Evolutionary conservation across 768 basidiomycete genomes (phyloP), one percentile per base, ranked within the genome.

Genomic region (Mycena epipterygia): DNA sequence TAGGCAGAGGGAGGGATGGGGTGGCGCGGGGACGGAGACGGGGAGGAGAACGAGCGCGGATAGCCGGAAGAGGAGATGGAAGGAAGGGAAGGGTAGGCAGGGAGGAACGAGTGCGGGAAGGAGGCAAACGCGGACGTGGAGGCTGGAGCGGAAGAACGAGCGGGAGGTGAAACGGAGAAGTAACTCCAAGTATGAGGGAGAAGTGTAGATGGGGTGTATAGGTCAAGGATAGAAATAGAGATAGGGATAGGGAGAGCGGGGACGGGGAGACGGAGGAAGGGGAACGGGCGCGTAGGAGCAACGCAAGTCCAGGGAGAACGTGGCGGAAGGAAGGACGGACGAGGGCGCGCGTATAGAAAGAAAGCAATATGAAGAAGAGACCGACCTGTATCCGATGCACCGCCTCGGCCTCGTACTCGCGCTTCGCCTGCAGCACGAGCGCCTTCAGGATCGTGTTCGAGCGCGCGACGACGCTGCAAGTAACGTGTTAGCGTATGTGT

Each of bases 391-490:
- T 94, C 48, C 93, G 89, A 76, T 95, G 93, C 46, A 95, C 88
- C 37, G 93, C 91, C 76, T 95, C 94, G 0, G 94, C 93, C 79
- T 95, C 93, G 78, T 95, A 95, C 76, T 93, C 92, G 76, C 89
- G 89, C 85, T 95, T 95, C n/a, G 95, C 95, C 75, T 95, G 92
- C 27, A 95, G 88, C 48, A 96, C 93, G 71, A 96, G 91, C 80
- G 95, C 92, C 81, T 95, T 95, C 77, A 96, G 88, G 74, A 95
- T 92, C 42, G 89, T 87, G 81, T 95, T 95, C 67, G 86, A 92
- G 53, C 95, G 90, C 5, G 95, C 94, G 39, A 96, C 91, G 66
- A 96, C 94, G 75, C 92, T 93, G 79, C 11, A 51, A 7, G 13
- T 3, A 21, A 19, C 1, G 13, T 2, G 57, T 58, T 42, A 58